Conservation (phyloP, 148 eudicot genomes). For the Rhododendron kiyosumense region DNA sequence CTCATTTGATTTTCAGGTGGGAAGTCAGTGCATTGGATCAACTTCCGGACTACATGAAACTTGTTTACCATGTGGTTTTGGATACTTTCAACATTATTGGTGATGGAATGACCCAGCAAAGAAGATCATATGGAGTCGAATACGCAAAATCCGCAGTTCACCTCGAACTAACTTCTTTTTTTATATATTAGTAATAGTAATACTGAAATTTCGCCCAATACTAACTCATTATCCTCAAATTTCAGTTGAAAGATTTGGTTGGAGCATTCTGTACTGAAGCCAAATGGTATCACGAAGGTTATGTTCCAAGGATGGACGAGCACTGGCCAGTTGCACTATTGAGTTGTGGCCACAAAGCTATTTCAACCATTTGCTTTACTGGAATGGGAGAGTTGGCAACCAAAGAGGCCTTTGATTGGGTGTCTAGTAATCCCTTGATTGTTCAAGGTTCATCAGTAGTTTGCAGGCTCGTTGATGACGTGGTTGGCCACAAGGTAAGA, state of each 20-base stretch:
- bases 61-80: conserved; percentile 15
- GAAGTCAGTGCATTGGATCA: conserved; percentile 16
- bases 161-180: not conserved
- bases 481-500: conserved; percentile 33
- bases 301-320: too few relatives aligned
- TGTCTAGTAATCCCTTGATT: conserved; percentile 23
- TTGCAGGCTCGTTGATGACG: conserved; percentile 6
- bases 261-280: too few relatives aligned
- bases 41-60: conserved; percentile 38
- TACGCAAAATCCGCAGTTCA: conserved; percentile 31
- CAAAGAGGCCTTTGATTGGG: conserved; percentile 36
- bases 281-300: too few relatives aligned
- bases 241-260: too few relatives aligned
- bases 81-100: conserved; percentile 34
- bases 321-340: too few relatives aligned
- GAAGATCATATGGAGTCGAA: conserved; percentile 16
- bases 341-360: too few relatives aligned
- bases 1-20: conserved; percentile 32
- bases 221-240: too few relatives aligned
- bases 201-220: too few relatives aligned
- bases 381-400: conserved; percentile 1
- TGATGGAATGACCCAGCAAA: conserved; percentile 24
- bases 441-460: conserved; percentile 18
- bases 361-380: not conserved
- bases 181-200: too few relatives aligned